phyloP scores from a whole-genome alignment of 192 early-diverging fungal genomes.

The Pilaira anomala region DNA sequence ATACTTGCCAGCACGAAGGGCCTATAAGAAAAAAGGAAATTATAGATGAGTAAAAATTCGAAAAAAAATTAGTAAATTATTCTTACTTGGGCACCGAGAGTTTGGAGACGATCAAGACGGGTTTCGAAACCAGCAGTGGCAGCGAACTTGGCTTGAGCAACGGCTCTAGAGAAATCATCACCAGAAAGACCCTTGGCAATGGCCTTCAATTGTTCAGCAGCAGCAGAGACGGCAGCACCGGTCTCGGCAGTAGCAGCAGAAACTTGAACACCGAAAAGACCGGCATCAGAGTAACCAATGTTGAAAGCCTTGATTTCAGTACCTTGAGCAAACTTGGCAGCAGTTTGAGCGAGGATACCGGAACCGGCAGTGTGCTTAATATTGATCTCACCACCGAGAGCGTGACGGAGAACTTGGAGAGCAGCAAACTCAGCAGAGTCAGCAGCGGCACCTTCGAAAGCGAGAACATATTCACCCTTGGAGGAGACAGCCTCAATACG shows the following conservation, averaged over 20 bases:
- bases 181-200: constrained; percentile 43
- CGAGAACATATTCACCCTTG: constrained; percentile 70
- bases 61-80: constrained; percentile 1
- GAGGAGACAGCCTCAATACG: constrained; percentile 64
- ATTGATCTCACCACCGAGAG: constrained; percentile 59
- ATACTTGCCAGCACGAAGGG: constrained; percentile 29
- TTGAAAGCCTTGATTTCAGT: constrained; percentile 73
- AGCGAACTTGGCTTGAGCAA: constrained; percentile 62
- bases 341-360: constrained; percentile 63
- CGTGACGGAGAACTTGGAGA: constrained; percentile 57
- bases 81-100: constrained; percentile 47
- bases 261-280: constrained; percentile 83
- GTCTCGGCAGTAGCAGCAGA: constrained; percentile 56
- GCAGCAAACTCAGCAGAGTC: constrained; percentile 60
- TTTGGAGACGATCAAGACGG: constrained; percentile 45
- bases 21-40: constrained; percentile 40
- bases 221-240: constrained; percentile 59
- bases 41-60: constrained; percentile 24
- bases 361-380: constrained; percentile 63
- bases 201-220: constrained; percentile 57
- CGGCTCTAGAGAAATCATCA: constrained; percentile 62
- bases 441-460: constrained; percentile 68
- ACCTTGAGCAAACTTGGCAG: constrained; percentile 49
- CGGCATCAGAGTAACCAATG: constrained; percentile 86
- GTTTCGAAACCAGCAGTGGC: constrained; percentile 44